These are phyloP conservation scores for Alnus glutinosa DNA, from an alignment of 306 rosid genomes.

Conservation along the genomic window DNA sequence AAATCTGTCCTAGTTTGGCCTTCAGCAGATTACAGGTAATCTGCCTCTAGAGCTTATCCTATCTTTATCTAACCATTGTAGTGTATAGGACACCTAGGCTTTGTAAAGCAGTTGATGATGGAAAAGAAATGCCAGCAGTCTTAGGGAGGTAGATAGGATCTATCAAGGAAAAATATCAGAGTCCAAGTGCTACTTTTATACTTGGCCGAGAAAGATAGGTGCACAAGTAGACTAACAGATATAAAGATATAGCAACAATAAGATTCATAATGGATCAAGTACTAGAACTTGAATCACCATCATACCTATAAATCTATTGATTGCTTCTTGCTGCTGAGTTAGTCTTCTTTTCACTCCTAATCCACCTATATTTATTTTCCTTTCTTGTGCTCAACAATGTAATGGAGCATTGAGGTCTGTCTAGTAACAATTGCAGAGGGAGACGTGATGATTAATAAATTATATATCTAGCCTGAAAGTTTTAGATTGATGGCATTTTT, in stretches of 20 bases:
- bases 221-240: neutral
- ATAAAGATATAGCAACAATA: neutral
- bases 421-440: neutral
- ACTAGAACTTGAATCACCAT: neutral
- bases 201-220: neutral
- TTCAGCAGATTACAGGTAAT: neutral
- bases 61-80: neutral
- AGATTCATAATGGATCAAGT: neutral
- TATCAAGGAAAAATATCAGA: neutral
- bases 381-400: neutral
- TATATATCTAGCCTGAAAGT: neutral
- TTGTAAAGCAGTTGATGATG: neutral
- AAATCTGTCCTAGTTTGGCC: neutral
- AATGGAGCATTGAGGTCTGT: neutral
- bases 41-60: neutral
- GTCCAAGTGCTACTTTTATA: neutral
- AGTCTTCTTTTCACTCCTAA: neutral
- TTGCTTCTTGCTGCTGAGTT: neutral
- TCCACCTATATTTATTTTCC: conserved; percentile 6
- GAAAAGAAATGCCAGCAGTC: neutral
- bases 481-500: neutral
- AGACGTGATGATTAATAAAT: neutral
- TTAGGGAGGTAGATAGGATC: neutral
- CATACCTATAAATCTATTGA: neutral
- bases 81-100: neutral